phyloP scores from a whole-genome alignment of 441 rosid species.

The Pelargonium australe region DNA sequence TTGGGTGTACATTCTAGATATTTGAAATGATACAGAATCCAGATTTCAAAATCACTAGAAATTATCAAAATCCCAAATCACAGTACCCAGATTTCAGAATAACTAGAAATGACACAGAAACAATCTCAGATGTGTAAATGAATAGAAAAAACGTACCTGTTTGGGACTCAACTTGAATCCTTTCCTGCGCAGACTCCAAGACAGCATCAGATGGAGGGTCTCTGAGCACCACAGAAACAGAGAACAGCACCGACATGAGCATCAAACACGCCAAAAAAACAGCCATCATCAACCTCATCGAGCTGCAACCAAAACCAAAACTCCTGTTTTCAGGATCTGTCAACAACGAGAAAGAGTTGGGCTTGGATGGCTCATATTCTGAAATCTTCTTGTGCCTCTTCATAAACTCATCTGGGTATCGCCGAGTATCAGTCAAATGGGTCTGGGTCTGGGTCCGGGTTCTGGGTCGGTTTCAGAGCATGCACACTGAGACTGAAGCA shows the following conservation, averaged over 20 bases:
- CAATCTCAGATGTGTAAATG: no score
- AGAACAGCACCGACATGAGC: conserved; percentile 33
- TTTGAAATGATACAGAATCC: no score
- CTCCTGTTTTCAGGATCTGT: conserved; percentile 28
- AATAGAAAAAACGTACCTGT: conserved; percentile 22
- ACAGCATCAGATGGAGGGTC: conserved; percentile 36
- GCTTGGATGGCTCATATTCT: conserved; percentile 18
- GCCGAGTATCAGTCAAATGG: neutral
- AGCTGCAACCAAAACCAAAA: conserved; percentile 14
- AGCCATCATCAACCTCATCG: conserved; percentile 30
- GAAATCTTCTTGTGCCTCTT: conserved; percentile 32
- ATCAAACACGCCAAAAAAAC: conserved; percentile 27
- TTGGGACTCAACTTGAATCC: conserved; percentile 12
- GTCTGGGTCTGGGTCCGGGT: neutral
- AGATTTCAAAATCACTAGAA: no score
- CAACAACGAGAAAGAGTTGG: conserved; percentile 3
- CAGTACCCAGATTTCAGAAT: no score
- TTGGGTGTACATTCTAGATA: no score
- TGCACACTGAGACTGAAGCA: neutral
- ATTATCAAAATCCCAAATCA: no score
- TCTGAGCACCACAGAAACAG: conserved; percentile 34
- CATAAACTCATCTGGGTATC: conserved; percentile 15
- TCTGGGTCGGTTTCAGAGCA: no score
- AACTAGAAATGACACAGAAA: no score
- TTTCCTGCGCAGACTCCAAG: conserved; percentile 19